Base-by-base conservation (phyloP, 495 filamentous ascomycete genomes). In the Penicillium fimorum region DNA sequence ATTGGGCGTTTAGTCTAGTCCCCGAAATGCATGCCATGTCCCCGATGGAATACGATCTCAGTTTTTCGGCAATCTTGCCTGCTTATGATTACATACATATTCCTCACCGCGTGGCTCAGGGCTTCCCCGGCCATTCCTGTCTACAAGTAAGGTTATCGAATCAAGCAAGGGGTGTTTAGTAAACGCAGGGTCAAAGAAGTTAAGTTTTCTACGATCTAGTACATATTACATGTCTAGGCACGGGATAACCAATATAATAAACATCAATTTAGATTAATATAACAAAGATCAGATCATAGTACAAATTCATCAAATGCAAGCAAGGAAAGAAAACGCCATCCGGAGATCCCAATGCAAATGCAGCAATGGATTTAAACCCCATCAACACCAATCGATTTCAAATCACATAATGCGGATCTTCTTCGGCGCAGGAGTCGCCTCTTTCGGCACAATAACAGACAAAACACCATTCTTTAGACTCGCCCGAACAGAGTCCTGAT, bases 401-500 rank as follows among this genome's bases (percentile, higher is more conserved):
- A 30, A 47, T 65, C 79, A 88, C 59, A 84, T 72, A 55, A 88
- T 76, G 22, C 73, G 70, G 53, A 88, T 83, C 69, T 77, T 83
- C 69, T 76, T 80, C 20, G 70, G 55, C 56, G 71, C 64, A 20
- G 70, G 73, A 52, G 80, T 80, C 61, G 80, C 73, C 29, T 84
- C 78, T 81, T 96, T 96, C 8, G 92, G 92, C 17, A 96, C 86
- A 6, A 84, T 59, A 27, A 94, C 73, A 44, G 67, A 84, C 51
- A 93, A 72, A 58, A 94, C 82, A 9, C 90, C 90, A 66, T 93
- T 84, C 74, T 86, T 87, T 64, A 93, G 66, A 48, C 71, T 82
- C 12, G 92, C 93, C 59, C 76, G 86, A 53, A 96, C 91, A 13
- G 57, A 69, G 44, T 96, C 88, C 60, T 90, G 85, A 68, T 96